Conservation (phyloP, 805 yeast genomes). For the Suhomyces sp. region DNA sequence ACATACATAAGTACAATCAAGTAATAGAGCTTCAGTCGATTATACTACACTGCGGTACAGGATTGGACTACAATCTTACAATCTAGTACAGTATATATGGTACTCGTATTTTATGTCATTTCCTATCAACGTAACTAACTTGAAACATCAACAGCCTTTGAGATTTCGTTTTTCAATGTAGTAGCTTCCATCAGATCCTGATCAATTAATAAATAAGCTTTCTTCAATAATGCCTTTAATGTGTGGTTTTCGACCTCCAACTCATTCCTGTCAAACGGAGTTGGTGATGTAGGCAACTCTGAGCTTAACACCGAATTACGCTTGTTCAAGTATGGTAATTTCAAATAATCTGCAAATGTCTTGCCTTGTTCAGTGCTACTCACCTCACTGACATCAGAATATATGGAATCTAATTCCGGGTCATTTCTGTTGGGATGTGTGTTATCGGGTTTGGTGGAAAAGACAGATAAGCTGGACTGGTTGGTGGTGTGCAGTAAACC, state of each 20-base stretch:
- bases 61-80: not conserved
- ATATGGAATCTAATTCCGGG: slow-evolving; percentile 14
- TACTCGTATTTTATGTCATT: not conserved
- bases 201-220: slow-evolving; percentile 23
- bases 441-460: slow-evolving; percentile 11
- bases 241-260: slow-evolving; percentile 24
- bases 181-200: slow-evolving; percentile 11
- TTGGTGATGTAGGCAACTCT: not conserved
- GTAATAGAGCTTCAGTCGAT: not conserved
- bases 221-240: slow-evolving; percentile 24
- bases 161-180: slow-evolving; percentile 11
- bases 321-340: slow-evolving; percentile 16
- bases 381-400: slow-evolving; percentile 15
- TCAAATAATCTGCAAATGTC: slow-evolving; percentile 20
- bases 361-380: slow-evolving; percentile 10
- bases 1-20: slow-evolving; percentile 2
- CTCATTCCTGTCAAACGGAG: not conserved
- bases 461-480: slow-evolving; percentile 20
- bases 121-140: not conserved
- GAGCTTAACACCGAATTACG: slow-evolving; percentile 2
- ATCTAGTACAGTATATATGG: not conserved
- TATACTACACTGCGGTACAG: not conserved
- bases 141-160: slow-evolving; percentile 10
- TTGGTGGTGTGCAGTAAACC: slow-evolving; percentile 8
- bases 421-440: slow-evolving; percentile 2